Evolutionary conservation across 2,329 filamentous ascomycete species (phyloP).

Genomic region (Paradendryphiella salina): DNA sequence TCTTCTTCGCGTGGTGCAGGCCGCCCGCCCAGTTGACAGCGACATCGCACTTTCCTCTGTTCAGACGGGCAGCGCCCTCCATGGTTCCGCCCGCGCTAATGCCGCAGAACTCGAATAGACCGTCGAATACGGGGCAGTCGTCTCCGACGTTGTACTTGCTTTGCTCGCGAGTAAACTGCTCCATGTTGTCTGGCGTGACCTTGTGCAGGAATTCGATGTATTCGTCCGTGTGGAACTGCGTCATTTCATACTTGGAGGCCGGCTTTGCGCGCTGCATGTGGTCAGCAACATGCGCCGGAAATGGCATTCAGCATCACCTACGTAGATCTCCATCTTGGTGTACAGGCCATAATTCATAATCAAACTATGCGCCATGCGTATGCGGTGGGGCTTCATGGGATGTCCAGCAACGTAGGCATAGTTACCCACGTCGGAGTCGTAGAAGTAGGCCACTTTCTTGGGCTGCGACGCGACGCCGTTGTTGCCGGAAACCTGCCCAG

Average conservation of each 20-base stretch:
- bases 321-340: slow-evolving; percentile 73
- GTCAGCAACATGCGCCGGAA: slow-evolving; percentile 14
- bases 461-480: slow-evolving; percentile 34
- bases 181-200: slow-evolving; percentile 98
- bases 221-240: slow-evolving; percentile 72
- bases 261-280: slow-evolving; percentile 47
- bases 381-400: slow-evolving; percentile 69
- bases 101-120: slow-evolving; percentile 70
- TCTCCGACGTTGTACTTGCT: slow-evolving; percentile 72
- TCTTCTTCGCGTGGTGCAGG: slow-evolving; percentile 93
- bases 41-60: slow-evolving; percentile 69
- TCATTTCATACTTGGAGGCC: slow-evolving; percentile 71
- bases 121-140: slow-evolving; percentile 67
- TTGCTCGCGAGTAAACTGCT: slow-evolving; percentile 86
- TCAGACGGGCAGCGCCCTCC: slow-evolving; percentile 70
- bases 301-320: slow-evolving; percentile 42
- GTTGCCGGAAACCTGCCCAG: slow-evolving; percentile 19
- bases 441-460: slow-evolving; percentile 96
- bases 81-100: slow-evolving; percentile 71
- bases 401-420: slow-evolving; percentile 87
- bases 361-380: slow-evolving; percentile 66
- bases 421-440: slow-evolving; percentile 97
- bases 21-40: slow-evolving; percentile 77
- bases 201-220: slow-evolving; percentile 76
- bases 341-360: slow-evolving; percentile 76